Conservation (phyloP, 2,329 filamentous ascomycete genomes). For the Cadophora malorum region DNA sequence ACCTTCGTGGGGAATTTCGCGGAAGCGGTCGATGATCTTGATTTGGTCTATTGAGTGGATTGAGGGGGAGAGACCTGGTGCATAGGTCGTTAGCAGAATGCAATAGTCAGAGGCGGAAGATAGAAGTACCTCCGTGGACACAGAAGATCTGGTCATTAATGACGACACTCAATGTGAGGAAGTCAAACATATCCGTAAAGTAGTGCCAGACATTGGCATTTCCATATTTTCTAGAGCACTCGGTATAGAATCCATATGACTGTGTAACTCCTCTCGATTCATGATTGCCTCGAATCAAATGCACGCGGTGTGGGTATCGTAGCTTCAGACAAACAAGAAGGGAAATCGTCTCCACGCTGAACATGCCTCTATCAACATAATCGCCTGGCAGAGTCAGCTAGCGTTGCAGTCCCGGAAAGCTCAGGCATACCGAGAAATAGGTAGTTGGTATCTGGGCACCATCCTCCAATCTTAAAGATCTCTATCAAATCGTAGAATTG, state of each 20-base stretch:
- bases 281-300: conserved; percentile 96
- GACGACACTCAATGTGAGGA: conserved; percentile 92
- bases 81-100: conserved; percentile 15
- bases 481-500: conserved; percentile 99
- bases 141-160: conserved; percentile 99
- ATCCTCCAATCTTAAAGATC: conserved; percentile 98
- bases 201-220: conserved; percentile 99
- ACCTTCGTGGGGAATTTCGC: conserved; percentile 97
- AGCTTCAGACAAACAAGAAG: conserved; percentile 96
- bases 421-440: conserved; percentile 81
- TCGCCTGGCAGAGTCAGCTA: conserved; percentile 62
- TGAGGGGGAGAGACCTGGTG: conserved; percentile 75
- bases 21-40: conserved; percentile 98
- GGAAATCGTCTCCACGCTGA: conserved; percentile 98
- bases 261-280: conserved; percentile 97
- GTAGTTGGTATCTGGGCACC: conserved; percentile 98
- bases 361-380: conserved; percentile 97
- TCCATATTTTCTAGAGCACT: conserved; percentile 97
- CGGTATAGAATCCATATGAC: conserved; percentile 98
- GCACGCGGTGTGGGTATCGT: conserved; percentile 93
- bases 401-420: background rate
- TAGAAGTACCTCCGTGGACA: conserved; percentile 80
- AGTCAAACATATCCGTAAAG: conserved; percentile 99
- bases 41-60: conserved; percentile 99
- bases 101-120: conserved; percentile 9